Percentiles rank a stretch among this genome's conserved stretches.
Conservation (phyloP, 257 asterid species). For the Salvia splendens region DNA sequence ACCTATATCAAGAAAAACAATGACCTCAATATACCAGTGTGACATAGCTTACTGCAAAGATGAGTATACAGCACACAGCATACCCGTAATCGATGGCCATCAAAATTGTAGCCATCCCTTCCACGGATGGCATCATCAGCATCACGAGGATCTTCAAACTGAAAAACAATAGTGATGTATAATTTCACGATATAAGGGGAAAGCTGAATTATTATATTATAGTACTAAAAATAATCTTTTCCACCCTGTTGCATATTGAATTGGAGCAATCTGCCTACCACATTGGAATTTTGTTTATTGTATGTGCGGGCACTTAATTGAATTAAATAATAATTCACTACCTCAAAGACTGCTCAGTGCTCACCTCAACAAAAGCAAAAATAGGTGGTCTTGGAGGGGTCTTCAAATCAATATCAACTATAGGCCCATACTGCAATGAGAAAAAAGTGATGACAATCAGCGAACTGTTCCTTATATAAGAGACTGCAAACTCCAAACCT, state of each 20-base stretch:
- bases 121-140: conserved; percentile 88
- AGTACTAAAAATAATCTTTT: neutral
- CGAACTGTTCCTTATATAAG: neutral
- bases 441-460: conserved; percentile 6
- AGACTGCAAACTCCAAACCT: neutral
- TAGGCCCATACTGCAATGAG: conserved; percentile 63
- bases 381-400: conserved; percentile 85
- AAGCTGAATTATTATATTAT: neutral
- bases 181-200: neutral
- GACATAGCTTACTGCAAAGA: neutral
- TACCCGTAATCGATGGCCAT: conserved; percentile 70
- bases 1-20: conserved; percentile 45
- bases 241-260: neutral
- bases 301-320: neutral
- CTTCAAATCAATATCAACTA: conserved; percentile 75
- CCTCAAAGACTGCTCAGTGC: conserved; percentile 34
- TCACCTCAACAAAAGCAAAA: conserved; percentile 87
- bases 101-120: conserved; percentile 76
- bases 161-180: conserved; percentile 17
- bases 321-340: neutral
- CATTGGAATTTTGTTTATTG: neutral
- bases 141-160: conserved; percentile 79
- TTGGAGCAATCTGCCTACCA: neutral
- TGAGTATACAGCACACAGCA: conserved; percentile 17
- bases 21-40: neutral